Evolutionary conservation across 2,329 filamentous ascomycete genomes (phyloP), one percentile per base, ranked within the genome.

Genomic region (Paracoccidioides lutzii): DNA sequence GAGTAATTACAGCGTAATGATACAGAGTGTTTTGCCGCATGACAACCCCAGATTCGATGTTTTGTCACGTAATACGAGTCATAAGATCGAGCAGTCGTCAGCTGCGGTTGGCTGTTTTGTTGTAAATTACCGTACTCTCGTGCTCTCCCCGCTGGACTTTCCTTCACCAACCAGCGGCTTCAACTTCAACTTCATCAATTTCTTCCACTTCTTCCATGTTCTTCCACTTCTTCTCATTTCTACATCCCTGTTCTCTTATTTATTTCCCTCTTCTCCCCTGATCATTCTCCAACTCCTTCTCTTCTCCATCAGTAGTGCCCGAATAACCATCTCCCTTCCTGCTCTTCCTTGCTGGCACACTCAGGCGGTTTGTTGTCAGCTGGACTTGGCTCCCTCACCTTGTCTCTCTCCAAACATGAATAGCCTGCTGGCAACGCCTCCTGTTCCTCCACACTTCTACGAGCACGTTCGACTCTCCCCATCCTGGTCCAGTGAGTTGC

Each of bases 381-480:
- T 63, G 65, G 51, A 53, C 49, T 49, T 59, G 41, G 41, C 50
- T 46, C 54, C 22, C 12, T 55, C 48, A 71, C 22, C 22, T 49
- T 59, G 41, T 41, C 50, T 46, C 54, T 46, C 22, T 30, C 56
- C 48, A 71, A 73, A 66, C 73, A 84, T 83, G 80, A 84, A 81
- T 74, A 81, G 76, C 69, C 71, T 84, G 69, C 72, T 78, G 71
- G 73, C 74, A 62, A 77, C 75, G 67, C 77, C 80, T 68, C 77
- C 78, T 67, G 72, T 81, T 69, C 78, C 81, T 73, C 81, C 81
- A 68, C 81, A 83, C 69, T 81, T 83, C 61, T 78, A 83, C 69
- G 75, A 78, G 64, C 76, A 79, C 68, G 73, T 74, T 68, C 79
- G 79, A 68, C 76, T 79, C 64, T 82, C 81, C 61, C 79, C 81